Conservation (phyloP, 495 filamentous ascomycete genomes). For the Xylaria scruposa region DNA sequence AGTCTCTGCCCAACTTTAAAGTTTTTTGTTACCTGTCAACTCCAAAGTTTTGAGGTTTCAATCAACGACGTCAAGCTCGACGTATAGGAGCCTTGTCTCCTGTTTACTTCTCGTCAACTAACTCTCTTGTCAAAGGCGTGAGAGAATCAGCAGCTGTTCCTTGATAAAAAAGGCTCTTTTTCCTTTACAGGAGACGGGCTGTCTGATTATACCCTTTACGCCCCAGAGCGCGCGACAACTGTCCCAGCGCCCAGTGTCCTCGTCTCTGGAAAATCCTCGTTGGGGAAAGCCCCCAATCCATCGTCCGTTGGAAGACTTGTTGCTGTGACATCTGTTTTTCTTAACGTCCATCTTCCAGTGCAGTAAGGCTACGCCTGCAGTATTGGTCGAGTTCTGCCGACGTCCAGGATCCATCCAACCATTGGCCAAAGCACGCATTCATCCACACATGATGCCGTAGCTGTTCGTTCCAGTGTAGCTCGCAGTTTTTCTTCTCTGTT, state of each 20-base stretch:
- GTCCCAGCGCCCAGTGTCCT: constrained; percentile 16
- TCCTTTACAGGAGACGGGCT: neutral
- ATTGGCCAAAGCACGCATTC: constrained; percentile 27
- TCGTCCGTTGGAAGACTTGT: constrained; percentile 16
- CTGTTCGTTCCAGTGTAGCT: constrained; percentile 34
- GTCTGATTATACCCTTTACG: constrained; percentile 23
- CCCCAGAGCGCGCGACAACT: constrained; percentile 23
- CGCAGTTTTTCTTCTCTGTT: constrained; percentile 19
- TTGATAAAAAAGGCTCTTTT: neutral
- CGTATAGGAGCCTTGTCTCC: constrained; percentile 5
- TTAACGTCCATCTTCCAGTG: constrained; percentile 15
- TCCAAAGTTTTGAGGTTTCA: constrained; percentile 19
- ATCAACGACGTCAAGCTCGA: constrained; percentile 17
- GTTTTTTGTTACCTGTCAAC: constrained; percentile 14
- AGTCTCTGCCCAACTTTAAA: constrained; percentile 24
- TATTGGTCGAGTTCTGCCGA: constrained; percentile 17
- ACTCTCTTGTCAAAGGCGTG: constrained; percentile 10
- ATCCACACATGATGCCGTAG: constrained; percentile 33
- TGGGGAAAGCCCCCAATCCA: constrained; percentile 1
- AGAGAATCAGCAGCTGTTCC: constrained; percentile 18
- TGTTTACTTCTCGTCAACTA: constrained; percentile 12
- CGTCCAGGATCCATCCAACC: constrained; percentile 16
- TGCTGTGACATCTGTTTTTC: constrained; percentile 25
- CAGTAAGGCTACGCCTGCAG: constrained; percentile 18
- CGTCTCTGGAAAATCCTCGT: neutral